phyloP scores from a whole-genome alignment of 768 basidiomycete genomes.

The Termitomyces sp. region DNA sequence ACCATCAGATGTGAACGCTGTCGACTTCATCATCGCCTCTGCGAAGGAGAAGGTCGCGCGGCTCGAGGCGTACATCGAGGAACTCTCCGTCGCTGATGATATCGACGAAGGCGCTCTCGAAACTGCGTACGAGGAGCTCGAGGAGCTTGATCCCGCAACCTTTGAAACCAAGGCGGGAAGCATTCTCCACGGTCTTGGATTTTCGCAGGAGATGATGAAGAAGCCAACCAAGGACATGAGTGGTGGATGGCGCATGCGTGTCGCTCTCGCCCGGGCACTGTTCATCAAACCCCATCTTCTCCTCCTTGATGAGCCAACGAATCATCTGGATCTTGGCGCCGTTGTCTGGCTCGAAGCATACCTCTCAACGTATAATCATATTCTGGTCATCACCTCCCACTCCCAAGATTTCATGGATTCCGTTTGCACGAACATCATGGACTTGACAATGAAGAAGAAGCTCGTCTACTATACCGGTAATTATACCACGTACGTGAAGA shows the following conservation, averaged over 20 bases:
- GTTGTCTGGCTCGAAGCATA: constrained; percentile 99
- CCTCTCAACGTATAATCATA: constrained; percentile 96
- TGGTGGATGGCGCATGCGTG: constrained; percentile 99
- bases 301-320: constrained; percentile 89
- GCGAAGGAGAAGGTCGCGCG: constrained; percentile 91
- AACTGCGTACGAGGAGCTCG: constrained; percentile 88
- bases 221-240: constrained; percentile 98
- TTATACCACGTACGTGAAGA: constrained; percentile 95
- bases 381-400: constrained; percentile 95
- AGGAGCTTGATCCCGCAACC: constrained; percentile 92
- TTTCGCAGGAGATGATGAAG: constrained; percentile 87
- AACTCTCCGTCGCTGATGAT: constrained; percentile 82
- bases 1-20: constrained; percentile 90
- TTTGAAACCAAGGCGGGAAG: constrained; percentile 96
- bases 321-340: constrained; percentile 93
- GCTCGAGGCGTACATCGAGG: constrained; percentile 91
- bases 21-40: constrained; percentile 93
- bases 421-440: constrained; percentile 98
- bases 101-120: constrained; percentile 89
- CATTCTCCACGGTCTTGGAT: constrained; percentile 97
- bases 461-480: constrained; percentile 94
- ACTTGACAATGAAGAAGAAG: constrained; percentile 88
- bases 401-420: constrained; percentile 99
- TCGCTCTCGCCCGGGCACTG: constrained; percentile 90
- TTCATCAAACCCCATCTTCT: constrained; percentile 96